Base-by-base conservation (phyloP, 495 filamentous ascomycete species). In the Lichina pygmaea region DNA sequence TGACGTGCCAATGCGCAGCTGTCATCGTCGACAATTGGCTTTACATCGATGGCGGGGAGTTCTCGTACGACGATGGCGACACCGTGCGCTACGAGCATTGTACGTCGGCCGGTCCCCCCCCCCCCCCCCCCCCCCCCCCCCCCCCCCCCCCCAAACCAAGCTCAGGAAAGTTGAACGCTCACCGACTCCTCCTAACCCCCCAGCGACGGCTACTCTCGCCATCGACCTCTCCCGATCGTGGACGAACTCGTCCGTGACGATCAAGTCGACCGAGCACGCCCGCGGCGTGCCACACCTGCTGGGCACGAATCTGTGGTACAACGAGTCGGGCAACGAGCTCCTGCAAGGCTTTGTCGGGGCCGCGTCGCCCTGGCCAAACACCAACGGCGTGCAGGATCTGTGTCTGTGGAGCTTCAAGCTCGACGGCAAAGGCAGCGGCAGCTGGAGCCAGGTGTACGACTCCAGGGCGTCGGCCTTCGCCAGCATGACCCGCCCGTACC, bases 31-130 rank as follows among this genome's bases (percentile, higher is more conserved):
- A 24, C 16, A 38, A 46, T 16, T 38, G 44, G 44, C 44, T 46
- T 6, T 46, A 46, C 39, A 46, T 46, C 24, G 44, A 46, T 46
- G 44, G 44, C 8, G 44, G 44, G 5, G 44, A 46, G 13, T 11
- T 34, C 39, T 45, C n/a, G 30, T 34, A 33, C 30, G 7, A n/a
- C 17, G 44, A 33, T 30, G 12, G 24, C 44, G 16, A n/a, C 1
- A 42, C 16, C 34, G 12, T 12, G 10, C 5, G 10, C 9, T 24
- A 24, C 24, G 24, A 24, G 24, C 24, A 24, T 4, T 24, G 24
- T 45, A 13, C 16, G 44, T 33, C 34, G 8, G 24, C 24, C 24
- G 24, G 24, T 24, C 24, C 24, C 24, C 24, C 24, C 24, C 24
- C 24, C 24, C 24, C 24, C 24, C 24, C 24, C 24, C 24, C 24